Evolutionary conservation across 768 basidiomycete genomes (phyloP).

Genomic region (Roridomyces roridus): DNA sequence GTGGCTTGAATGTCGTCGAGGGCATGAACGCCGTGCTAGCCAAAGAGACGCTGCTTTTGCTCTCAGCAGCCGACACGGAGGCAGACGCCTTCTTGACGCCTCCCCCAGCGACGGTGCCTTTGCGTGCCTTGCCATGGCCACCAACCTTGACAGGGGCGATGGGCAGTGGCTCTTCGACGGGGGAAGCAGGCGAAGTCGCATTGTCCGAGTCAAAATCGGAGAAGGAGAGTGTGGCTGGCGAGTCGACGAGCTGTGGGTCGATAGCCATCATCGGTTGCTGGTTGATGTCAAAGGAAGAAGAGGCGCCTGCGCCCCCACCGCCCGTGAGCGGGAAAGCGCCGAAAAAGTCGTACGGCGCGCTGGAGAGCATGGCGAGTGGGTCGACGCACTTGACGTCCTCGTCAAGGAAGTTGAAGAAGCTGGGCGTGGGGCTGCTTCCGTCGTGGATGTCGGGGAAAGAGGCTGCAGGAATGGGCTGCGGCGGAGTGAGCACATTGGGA

Average conservation of each 20-base stretch:
- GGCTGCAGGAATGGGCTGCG: constrained; percentile 40
- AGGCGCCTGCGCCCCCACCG: constrained; percentile 33
- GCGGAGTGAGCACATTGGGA: constrained; percentile 52
- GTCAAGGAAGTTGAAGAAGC: constrained; percentile 51
- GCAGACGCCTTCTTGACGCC: constrained; percentile 65
- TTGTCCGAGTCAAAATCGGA: constrained; percentile 40
- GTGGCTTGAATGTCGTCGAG: constrained; percentile 23
- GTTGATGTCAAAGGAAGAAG: constrained; percentile 25
- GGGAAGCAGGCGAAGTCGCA: constrained; percentile 34
- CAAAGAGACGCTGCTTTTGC: constrained; percentile 31
- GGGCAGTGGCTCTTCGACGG: constrained; percentile 4
- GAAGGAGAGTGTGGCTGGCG: constrained; percentile 49
- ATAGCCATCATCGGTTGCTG: constrained; percentile 45
- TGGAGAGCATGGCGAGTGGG: constrained; percentile 31
- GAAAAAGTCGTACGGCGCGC: constrained; percentile 47
- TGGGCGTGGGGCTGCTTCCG: constrained; percentile 32
- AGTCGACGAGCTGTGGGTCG: constrained; percentile 79
- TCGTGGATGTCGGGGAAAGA: constrained; percentile 46
- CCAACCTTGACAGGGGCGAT: constrained; percentile 62
- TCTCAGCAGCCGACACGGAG: constrained; percentile 30
- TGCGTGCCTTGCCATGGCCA: constrained; percentile 65
- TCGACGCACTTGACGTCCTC: constrained; percentile 49
- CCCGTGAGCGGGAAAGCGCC: constrained; percentile 32
- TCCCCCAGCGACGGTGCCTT: constrained; percentile 75
- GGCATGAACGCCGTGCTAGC: constrained; percentile 33